Percentiles rank a stretch among this genome's conserved stretches.
Evolutionary conservation across 2,329 filamentous ascomycete genomes (phyloP).

Genomic region (Curvularia spicifera): DNA sequence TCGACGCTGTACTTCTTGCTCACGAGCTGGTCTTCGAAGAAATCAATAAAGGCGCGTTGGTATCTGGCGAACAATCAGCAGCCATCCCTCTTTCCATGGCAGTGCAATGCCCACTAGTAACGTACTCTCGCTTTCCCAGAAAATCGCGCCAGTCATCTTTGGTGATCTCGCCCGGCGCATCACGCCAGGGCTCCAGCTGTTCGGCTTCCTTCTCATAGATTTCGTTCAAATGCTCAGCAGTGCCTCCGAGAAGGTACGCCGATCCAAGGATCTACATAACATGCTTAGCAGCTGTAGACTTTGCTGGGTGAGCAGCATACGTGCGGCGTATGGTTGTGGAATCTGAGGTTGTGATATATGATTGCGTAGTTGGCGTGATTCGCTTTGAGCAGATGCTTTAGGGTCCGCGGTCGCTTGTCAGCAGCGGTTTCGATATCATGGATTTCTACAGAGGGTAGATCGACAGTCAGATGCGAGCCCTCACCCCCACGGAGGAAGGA

Average conservation of each 20-base stretch:
- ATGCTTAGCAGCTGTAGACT: slow-evolving; percentile 40
- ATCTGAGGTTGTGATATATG: slow-evolving; percentile 74
- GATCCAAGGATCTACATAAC: slow-evolving; percentile 71
- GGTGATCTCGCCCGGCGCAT: slow-evolving; percentile 83
- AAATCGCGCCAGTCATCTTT: slow-evolving; percentile 86
- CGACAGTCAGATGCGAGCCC: slow-evolving; percentile 43
- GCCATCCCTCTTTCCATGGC: neutral
- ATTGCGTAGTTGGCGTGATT: slow-evolving; percentile 92
- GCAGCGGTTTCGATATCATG: slow-evolving; percentile 80
- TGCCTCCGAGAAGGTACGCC: slow-evolving; percentile 83
- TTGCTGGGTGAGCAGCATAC: slow-evolving; percentile 51
- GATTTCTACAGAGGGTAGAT: slow-evolving; percentile 71
- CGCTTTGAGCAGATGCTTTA: slow-evolving; percentile 89
- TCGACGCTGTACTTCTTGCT: slow-evolving; percentile 83
- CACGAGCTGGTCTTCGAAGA: slow-evolving; percentile 91
- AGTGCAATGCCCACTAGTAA: slow-evolving; percentile 5
- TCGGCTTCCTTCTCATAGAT: slow-evolving; percentile 81
- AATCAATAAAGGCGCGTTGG: slow-evolving; percentile 90
- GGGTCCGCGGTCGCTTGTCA: slow-evolving; percentile 78
- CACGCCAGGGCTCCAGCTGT: slow-evolving; percentile 77
- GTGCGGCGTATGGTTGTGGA: slow-evolving; percentile 84
- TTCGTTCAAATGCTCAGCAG: slow-evolving; percentile 72
- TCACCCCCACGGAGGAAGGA: slow-evolving; percentile 27
- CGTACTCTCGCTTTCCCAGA: slow-evolving; percentile 72
- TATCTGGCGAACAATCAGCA: slow-evolving; percentile 60